phyloP scores from a whole-genome alignment of 2,329 filamentous ascomycete genomes.

The Pseudocercospora ulei region DNA sequence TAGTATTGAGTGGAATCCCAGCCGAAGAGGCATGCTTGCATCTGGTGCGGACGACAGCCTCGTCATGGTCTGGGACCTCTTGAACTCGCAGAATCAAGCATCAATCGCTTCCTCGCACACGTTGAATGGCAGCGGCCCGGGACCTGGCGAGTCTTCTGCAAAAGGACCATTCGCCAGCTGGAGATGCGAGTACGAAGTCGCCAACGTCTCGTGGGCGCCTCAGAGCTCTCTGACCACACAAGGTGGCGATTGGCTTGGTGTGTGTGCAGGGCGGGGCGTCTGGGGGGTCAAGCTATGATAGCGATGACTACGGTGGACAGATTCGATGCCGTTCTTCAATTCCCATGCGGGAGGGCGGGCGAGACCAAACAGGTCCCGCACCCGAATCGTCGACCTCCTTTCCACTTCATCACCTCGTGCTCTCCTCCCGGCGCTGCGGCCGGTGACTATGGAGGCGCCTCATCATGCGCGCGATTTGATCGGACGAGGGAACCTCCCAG shows the following conservation, averaged over 20 bases:
- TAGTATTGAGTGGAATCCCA: conserved; percentile 91
- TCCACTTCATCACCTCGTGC: no score
- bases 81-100: conserved; percentile 50
- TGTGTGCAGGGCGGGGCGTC: conserved; percentile 68
- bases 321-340: no score
- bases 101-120: conserved; percentile 27
- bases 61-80: conserved; percentile 86
- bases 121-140: conserved; percentile 27
- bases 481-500: conserved; percentile 35
- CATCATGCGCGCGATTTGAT: conserved; percentile 29
- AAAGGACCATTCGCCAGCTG: conserved; percentile 65
- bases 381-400: conserved; percentile 3
- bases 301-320: no score
- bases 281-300: conserved; percentile 64
- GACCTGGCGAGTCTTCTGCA: conserved; percentile 38
- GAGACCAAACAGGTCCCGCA: conserved; percentile 32
- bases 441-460: conserved; percentile 21
- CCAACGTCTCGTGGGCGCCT: conserved; percentile 76
- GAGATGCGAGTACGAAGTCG: conserved; percentile 79
- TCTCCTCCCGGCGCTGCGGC: conserved; percentile 1
- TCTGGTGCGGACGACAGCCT: conserved; percentile 87
- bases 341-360: no score
- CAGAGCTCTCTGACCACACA: conserved; percentile 57
- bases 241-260: conserved; percentile 72
- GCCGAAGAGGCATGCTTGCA: conserved; percentile 74